Base-by-base conservation (phyloP, 2,329 filamentous ascomycete genomes). In the Neurospora sp. region DNA sequence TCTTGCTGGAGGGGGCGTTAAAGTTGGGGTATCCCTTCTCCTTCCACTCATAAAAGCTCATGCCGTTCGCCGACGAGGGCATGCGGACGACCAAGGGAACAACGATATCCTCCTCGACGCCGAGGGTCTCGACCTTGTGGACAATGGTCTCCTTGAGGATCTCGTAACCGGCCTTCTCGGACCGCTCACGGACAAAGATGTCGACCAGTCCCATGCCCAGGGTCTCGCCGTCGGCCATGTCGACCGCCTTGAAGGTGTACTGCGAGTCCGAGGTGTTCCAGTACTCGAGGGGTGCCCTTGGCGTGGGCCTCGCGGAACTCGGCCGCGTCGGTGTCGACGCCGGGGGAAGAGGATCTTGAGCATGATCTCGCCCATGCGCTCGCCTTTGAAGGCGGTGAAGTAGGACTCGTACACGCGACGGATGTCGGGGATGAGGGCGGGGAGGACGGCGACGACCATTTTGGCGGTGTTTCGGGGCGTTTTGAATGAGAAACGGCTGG, bases 161-260 rank as follows among this genome's bases (percentile, higher is more conserved):
- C 70, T 79, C 77, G 74, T 83, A 85, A 6, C 83, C 83, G 71
- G 83, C 77, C 71, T 81, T 84, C 70, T 81, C 77, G 15, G 77
- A 76, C 17, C 81, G 76, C 75, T 79, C 76, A 9, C 73, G 71
- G 67, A 82, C 69, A 72, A 82, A 83, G 7, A 82, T 76, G 71
- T 85, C 82, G 73, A 79, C 81, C 15, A 85, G 78, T 2, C 79
- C 82, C 81, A 85, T 84, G 68, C 83, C 84, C 33, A 84, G 77
- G 40, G 84, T 80, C 42, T 81, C 78, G 17, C 79, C 79, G 1
- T 78, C 82, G 8, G 79, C 77, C 10, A 78, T 80, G 73, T 85
- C 82, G 52, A 84, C 78, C 67, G 79, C 82, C 76, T 85, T 85
- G 71, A 81, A 77, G 4, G 82, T 85, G 75, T 84, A 83, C 69